Conservation (phyloP, 2,329 filamentous ascomycete genomes). For the Neonectria sp. region DNA sequence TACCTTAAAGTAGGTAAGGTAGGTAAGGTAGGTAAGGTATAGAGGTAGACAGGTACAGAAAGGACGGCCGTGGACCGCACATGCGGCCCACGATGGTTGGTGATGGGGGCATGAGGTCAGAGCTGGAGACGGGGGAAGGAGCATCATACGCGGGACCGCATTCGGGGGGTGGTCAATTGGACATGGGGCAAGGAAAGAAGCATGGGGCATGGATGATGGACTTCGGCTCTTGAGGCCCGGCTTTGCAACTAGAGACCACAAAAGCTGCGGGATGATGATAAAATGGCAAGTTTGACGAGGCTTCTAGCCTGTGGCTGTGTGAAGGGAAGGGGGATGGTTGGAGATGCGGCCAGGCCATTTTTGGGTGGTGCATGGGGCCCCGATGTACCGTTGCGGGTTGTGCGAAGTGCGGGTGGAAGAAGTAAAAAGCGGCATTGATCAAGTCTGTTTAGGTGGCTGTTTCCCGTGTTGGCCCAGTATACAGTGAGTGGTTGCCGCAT, state of each 20-base stretch:
- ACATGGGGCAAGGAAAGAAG: background rate
- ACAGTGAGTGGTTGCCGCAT: too few species aligned
- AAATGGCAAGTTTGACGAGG: background rate
- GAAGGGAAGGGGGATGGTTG: conserved; percentile 13
- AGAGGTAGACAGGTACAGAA: background rate
- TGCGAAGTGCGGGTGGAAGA: too few species aligned
- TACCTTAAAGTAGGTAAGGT: background rate
- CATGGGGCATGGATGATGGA: background rate
- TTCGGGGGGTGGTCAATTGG: background rate
- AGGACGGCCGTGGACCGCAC: conserved; percentile 11
- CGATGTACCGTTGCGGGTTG: background rate
- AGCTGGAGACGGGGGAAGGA: conserved; percentile 3
- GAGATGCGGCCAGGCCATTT: background rate
- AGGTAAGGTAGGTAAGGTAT: background rate
- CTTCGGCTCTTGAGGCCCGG: background rate
- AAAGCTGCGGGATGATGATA: background rate
- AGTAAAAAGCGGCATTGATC: too few species aligned
- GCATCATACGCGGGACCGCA: conserved; percentile 11
- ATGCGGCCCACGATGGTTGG: conserved; percentile 39
- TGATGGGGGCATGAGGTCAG: conserved; percentile 37
- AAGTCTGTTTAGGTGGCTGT: too few species aligned
- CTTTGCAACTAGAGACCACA: background rate
- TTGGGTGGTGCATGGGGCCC: too few species aligned
- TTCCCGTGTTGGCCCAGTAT: too few species aligned
- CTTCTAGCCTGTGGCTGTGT: conserved; percentile 3